A percentile compares a stretch with the other conserved stretches of the same genome.
Evolutionary conservation across 1,284 basidiomycete species (phyloP).

Genomic region (Cryptococcus maquisensis): DNA sequence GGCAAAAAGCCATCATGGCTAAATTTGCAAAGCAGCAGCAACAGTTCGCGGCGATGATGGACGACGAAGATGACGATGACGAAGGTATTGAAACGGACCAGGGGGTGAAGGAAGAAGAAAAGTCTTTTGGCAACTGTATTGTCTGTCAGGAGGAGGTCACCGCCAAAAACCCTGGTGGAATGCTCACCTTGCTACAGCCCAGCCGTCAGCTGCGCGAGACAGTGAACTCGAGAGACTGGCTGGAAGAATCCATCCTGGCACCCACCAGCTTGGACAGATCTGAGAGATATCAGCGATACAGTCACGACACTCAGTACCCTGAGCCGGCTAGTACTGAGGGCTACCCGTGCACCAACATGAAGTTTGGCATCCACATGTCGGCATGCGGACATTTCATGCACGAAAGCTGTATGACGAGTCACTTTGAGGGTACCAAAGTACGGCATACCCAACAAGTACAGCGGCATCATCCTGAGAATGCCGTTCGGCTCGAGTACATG

Average conservation of each 20-base stretch:
- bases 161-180: conserved; percentile 70
- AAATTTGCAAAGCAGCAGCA: conserved; percentile 89
- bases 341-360: conserved; percentile 66
- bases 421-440: conserved; percentile 78
- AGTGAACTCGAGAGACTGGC: conserved; percentile 62
- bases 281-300: conserved; percentile 29
- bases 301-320: conserved; percentile 6
- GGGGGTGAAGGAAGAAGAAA: conserved; percentile 59
- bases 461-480: conserved; percentile 90
- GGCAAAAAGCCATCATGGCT: conserved; percentile 84
- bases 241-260: conserved; percentile 69
- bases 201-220: conserved; percentile 80
- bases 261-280: conserved; percentile 64
- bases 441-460: conserved; percentile 87
- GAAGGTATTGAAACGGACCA: conserved; percentile 58
- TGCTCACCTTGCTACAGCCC: conserved; percentile 83
- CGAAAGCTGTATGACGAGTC: conserved; percentile 86
- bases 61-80: conserved; percentile 50
- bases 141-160: conserved; percentile 95
- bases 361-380: conserved; percentile 81
- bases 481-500: conserved; percentile 87
- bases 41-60: conserved; percentile 56
- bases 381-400: conserved; percentile 99
- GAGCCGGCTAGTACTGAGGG: conserved; percentile 49
- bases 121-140: conserved; percentile 81